phyloP scores from a whole-genome alignment of 1,284 basidiomycete species.

The Mrakiaceae sp. region DNA sequence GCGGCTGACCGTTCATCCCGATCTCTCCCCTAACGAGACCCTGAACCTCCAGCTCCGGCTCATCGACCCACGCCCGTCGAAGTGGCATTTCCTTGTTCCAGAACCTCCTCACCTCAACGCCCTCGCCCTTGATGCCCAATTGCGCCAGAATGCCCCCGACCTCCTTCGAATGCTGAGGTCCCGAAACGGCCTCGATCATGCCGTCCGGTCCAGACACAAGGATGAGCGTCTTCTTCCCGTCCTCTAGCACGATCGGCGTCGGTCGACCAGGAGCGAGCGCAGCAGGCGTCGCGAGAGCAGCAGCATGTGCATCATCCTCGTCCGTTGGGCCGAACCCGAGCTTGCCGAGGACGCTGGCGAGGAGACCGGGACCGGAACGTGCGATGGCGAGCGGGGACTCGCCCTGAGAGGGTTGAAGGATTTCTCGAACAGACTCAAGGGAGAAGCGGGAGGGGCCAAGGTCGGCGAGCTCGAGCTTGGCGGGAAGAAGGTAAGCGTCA shows the following conservation, averaged over 20 bases:
- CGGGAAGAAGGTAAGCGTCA: conserved; percentile 9
- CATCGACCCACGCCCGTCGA: no score
- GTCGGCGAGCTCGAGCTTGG: conserved; percentile 15
- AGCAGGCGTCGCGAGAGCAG: background rate
- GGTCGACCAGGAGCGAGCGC: background rate
- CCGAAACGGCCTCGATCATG: conserved; percentile 11
- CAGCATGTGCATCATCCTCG: background rate
- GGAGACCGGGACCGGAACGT: no score
- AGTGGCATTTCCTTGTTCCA: conserved; percentile 1
- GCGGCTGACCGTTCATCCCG: no score
- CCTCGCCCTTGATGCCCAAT: conserved; percentile 9
- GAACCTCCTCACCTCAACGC: conserved; percentile 8
- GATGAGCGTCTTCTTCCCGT: conserved; percentile 8
- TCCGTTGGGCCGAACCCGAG: background rate
- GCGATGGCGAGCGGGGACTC: background rate
- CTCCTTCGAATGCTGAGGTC: background rate
- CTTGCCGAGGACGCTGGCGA: background rate
- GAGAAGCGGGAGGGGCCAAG: conserved; percentile 10
- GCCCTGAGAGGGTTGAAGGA: background rate
- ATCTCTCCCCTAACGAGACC: no score
- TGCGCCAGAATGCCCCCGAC: conserved; percentile 11
- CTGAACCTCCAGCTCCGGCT: no score
- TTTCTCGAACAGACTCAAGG: background rate
- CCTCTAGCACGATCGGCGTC: background rate
- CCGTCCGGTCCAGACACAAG: conserved; percentile 17